phyloP scores from a whole-genome alignment of 2,329 filamentous ascomycete genomes.

The Gnomoniopsis smithogilvyi region DNA sequence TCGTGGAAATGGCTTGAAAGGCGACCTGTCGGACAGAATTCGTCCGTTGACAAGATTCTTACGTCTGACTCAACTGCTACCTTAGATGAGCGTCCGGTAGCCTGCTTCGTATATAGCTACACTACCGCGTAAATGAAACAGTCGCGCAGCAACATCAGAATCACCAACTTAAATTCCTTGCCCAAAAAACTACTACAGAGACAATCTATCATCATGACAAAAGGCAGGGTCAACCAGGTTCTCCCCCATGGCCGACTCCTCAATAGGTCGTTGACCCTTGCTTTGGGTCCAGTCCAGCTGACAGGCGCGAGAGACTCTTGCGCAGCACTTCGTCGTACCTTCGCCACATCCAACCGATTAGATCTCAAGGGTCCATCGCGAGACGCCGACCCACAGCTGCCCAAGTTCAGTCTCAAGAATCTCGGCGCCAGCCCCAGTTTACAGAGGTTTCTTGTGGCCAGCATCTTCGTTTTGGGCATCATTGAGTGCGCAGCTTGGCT shows the following conservation, averaged over 20 bases:
- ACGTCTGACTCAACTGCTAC: background rate
- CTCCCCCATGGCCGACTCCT: background rate
- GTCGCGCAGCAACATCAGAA: background rate
- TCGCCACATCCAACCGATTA: background rate
- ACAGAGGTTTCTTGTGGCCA: slow-evolving; percentile 15
- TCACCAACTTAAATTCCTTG: background rate
- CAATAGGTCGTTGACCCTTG: background rate
- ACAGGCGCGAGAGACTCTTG: background rate
- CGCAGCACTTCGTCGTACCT: background rate
- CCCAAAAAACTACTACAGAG: background rate
- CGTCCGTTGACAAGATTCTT: background rate
- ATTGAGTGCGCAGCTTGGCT: slow-evolving; percentile 22
- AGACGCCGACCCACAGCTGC: slow-evolving; percentile 18
- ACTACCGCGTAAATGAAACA: no score
- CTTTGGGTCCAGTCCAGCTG: background rate
- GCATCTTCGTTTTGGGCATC: slow-evolving; percentile 16
- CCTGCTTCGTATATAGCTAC: background rate
- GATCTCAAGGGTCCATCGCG: background rate
- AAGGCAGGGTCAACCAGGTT: background rate
- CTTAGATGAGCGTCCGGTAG: background rate
- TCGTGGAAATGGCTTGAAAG: background rate
- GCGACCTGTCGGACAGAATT: background rate
- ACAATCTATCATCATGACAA: background rate
- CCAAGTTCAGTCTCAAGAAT: slow-evolving; percentile 20
- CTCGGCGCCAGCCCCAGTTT: slow-evolving; percentile 21